phyloP scores from a whole-genome alignment of 768 basidiomycete genomes.

The Tylopilus subfusipes region DNA sequence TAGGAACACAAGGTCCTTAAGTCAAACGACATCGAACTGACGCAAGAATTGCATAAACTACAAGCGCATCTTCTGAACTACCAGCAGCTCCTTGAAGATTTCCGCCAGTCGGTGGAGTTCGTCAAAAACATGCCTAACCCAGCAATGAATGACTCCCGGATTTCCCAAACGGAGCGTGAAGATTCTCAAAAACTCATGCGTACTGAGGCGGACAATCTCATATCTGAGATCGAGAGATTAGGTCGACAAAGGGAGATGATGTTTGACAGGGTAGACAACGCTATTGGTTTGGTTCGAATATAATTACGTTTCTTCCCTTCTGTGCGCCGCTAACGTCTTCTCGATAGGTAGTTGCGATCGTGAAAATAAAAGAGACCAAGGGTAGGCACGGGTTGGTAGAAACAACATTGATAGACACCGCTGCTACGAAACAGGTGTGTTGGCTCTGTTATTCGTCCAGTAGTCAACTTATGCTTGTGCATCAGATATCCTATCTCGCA shows the following conservation, averaged over 20 bases:
- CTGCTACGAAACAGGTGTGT: constrained; percentile 21
- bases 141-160: constrained; percentile 32
- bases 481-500: constrained; percentile 50
- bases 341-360: constrained; percentile 50
- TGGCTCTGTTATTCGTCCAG: not conserved
- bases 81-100: constrained; percentile 50
- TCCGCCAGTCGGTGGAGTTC: constrained; percentile 49
- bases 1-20: constrained; percentile 46
- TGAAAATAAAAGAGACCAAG: constrained; percentile 48
- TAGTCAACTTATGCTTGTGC: not conserved
- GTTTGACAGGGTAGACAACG: constrained; percentile 23
- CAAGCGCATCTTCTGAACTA: constrained; percentile 56
- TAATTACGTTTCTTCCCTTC: not conserved
- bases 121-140: constrained; percentile 49
- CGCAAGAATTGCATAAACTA: constrained; percentile 52
- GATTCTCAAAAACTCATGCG: constrained; percentile 25
- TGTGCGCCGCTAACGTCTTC: not conserved
- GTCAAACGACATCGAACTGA: constrained; percentile 42
- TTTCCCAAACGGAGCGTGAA: constrained; percentile 18
- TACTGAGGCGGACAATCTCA: constrained; percentile 45
- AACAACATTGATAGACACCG: constrained; percentile 3
- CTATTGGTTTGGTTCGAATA: constrained; percentile 23
- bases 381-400: constrained; percentile 1
- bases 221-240: constrained; percentile 48
- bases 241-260: constrained; percentile 28